phyloP scores from a whole-genome alignment of 1,284 basidiomycete species.

The Rhizoctonia solani region DNA sequence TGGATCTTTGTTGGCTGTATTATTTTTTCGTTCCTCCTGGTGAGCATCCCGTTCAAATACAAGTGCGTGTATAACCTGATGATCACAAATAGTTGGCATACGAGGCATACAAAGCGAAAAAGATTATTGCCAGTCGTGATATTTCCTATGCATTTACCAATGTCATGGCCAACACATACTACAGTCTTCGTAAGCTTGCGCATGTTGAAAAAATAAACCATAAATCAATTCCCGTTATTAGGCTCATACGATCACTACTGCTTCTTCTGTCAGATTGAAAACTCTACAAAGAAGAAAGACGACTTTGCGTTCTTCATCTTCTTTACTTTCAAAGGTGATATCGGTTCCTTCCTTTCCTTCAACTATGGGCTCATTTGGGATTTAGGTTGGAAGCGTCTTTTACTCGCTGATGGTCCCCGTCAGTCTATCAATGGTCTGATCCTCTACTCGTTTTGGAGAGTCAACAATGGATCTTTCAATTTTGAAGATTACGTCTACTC shows the following conservation, averaged over 20 bases:
- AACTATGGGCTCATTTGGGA: no score
- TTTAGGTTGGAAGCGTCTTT: conserved; percentile 90
- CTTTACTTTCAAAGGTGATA: conserved; percentile 95
- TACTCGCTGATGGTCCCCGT: conserved; percentile 95
- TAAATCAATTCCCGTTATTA: conserved; percentile 43
- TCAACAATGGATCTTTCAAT: conserved; percentile 71
- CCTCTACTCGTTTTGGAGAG: conserved; percentile 87
- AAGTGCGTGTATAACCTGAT: conserved; percentile 42
- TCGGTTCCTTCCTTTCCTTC: no score
- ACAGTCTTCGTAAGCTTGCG: conserved; percentile 77
- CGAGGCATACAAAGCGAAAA: conserved; percentile 89
- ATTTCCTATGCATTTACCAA: conserved; percentile 98
- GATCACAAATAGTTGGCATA: conserved; percentile 64
- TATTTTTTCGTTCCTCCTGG: conserved; percentile 93
- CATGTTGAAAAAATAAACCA: conserved; percentile 31
- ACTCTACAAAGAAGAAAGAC: conserved; percentile 94
- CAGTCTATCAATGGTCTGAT: conserved; percentile 96
- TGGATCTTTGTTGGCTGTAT: conserved; percentile 99
- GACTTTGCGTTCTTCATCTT: conserved; percentile 99
- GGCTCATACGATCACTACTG: conserved; percentile 97
- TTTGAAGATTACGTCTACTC: conserved; percentile 65
- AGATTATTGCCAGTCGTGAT: conserved; percentile 91
- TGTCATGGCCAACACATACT: conserved; percentile 95
- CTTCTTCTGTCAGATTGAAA: conserved; percentile 95
- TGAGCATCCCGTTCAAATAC: conserved; percentile 49